Evolutionary conservation across 2,329 filamentous ascomycete species (phyloP).

Genomic region (Exophiala sp.): DNA sequence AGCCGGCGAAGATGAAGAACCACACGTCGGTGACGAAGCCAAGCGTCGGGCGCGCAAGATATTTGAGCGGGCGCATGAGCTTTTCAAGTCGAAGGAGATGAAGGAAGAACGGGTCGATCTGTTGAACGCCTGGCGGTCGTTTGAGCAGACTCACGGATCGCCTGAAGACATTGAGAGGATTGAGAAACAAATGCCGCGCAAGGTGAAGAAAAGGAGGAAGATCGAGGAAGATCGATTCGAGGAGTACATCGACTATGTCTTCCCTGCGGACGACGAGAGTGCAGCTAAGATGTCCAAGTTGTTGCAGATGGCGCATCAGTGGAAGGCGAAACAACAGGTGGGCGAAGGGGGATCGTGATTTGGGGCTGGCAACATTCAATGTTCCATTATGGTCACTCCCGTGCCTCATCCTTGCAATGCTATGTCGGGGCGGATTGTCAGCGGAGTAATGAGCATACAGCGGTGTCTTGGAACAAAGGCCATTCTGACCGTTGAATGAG

Average conservation of each 20-base stretch:
- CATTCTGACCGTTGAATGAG: no score
- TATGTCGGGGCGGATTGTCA: no score
- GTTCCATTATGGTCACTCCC: no score
- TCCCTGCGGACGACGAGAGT: constrained; percentile 88
- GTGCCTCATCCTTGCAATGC: no score
- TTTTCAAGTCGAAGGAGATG: constrained; percentile 82
- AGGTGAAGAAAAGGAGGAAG: constrained; percentile 79
- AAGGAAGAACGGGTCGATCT: constrained; percentile 90
- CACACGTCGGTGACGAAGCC: constrained; percentile 68
- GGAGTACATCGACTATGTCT: constrained; percentile 95
- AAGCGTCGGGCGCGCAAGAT: constrained; percentile 75
- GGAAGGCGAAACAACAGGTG: constrained; percentile 61
- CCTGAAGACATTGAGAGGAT: constrained; percentile 71
- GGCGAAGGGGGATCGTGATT: constrained; percentile 15
- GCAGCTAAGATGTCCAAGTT: constrained; percentile 77
- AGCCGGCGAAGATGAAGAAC: constrained; percentile 53
- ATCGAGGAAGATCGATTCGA: constrained; percentile 90
- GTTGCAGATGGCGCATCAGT: constrained; percentile 76
- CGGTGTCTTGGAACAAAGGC: no score
- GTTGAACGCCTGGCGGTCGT: constrained; percentile 85
- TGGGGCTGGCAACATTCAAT: not conserved
- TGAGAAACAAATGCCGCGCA: constrained; percentile 86
- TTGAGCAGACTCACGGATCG: constrained; percentile 79
- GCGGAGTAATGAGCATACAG: no score
- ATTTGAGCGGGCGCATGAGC: constrained; percentile 77